These are phyloP conservation scores for Pascua sp. DNA, from an alignment of 1,284 basidiomycete species.

Conservation along the genomic window DNA sequence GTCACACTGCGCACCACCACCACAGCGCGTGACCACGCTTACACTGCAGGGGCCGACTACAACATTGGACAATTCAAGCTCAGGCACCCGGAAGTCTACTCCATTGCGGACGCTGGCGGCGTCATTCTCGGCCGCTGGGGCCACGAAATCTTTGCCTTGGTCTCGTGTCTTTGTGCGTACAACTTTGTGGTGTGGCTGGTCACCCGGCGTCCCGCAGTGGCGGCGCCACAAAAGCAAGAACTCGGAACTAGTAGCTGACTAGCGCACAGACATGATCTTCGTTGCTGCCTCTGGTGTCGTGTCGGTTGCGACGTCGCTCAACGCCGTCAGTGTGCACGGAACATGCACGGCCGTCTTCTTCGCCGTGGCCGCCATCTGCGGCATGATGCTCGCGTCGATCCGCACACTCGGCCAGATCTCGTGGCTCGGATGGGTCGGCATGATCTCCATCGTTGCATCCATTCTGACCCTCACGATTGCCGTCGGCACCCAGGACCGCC, in stretches of 20 bases:
- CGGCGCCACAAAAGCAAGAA: too few relatives aligned
- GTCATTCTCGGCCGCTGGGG: constrained; percentile 14
- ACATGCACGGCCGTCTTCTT: constrained; percentile 45
- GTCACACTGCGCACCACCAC: neutral
- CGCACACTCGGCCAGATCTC: constrained; percentile 45
- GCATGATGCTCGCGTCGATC: constrained; percentile 33
- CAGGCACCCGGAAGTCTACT: constrained; percentile 19
- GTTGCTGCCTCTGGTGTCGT: constrained; percentile 30
- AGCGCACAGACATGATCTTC: constrained; percentile 22
- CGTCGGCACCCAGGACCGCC: constrained; percentile 46
- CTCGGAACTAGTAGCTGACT: too few relatives aligned
- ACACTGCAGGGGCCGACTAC: neutral
- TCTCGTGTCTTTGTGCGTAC: constrained; percentile 9
- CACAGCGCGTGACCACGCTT: neutral
- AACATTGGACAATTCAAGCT: constrained; percentile 19
- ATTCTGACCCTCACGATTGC: constrained; percentile 46
- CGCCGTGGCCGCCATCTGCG: constrained; percentile 32
- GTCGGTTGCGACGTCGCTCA: constrained; percentile 45
- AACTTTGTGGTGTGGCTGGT: neutral
- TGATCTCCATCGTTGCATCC: constrained; percentile 35
- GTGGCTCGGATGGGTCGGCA: constrained; percentile 44
- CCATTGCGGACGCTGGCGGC: constrained; percentile 27
- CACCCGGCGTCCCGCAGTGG: neutral
- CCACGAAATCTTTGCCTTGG: constrained; percentile 6
- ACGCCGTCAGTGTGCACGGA: constrained; percentile 43